These are phyloP conservation scores for Nissolia schottii DNA, from an alignment of 306 rosid species.

Conservation along the genomic window DNA sequence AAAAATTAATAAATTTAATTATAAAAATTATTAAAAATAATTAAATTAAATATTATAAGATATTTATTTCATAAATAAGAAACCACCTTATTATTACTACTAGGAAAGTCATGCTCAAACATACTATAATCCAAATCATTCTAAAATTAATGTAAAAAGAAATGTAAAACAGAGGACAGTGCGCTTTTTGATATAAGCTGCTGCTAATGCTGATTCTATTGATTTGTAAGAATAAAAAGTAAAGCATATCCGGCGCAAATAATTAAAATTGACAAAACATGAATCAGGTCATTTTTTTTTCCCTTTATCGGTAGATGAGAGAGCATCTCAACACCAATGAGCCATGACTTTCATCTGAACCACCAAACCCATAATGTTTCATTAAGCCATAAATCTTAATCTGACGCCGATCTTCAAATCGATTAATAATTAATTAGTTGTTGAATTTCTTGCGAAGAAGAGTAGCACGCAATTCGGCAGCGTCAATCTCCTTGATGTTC, in stretches of 20 bases:
- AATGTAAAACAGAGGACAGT: not conserved
- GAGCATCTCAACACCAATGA: not conserved
- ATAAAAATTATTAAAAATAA: too few species aligned
- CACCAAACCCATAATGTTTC: not conserved
- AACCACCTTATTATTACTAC: too few species aligned
- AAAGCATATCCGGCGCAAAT: not conserved
- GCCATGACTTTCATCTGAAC: not conserved
- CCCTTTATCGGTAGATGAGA: not conserved
- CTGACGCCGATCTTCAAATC: not conserved
- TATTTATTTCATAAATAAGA: too few species aligned
- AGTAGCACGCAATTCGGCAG: conserved; percentile 62
- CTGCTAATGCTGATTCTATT: not conserved
- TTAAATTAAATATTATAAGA: too few species aligned
- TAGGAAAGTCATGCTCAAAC: too few species aligned
- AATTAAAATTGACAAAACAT: not conserved
- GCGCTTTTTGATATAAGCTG: not conserved
- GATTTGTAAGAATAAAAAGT: not conserved
- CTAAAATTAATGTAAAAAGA: not conserved
- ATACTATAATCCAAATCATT: not conserved
- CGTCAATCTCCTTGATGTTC: conserved; percentile 61
- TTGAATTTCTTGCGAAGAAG: conserved; percentile 47
- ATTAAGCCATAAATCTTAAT: too few species aligned
- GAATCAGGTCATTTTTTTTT: not conserved
- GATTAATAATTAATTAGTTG: not conserved
- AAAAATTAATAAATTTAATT: too few species aligned